Conservation (phyloP, 257 asterid genomes). For the Ajuga chamaepitys region DNA sequence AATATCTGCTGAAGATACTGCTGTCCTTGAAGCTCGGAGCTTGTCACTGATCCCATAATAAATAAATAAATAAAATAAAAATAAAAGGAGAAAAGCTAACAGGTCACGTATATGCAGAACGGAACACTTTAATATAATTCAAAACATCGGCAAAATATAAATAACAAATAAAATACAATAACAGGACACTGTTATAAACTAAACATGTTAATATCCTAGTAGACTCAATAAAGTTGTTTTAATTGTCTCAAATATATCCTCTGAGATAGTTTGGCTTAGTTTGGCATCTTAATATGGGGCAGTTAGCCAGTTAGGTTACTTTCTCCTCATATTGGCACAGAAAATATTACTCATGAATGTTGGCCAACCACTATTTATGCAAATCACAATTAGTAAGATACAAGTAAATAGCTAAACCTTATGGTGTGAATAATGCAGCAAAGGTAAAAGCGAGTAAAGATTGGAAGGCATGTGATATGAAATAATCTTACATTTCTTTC, state of each 20-base stretch:
- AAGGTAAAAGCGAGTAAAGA: background rate
- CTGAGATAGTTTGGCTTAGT: background rate
- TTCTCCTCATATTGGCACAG: background rate
- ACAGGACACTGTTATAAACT: background rate
- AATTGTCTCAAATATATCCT: background rate
- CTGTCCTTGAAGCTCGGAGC: conserved; percentile 87
- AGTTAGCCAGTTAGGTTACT: background rate
- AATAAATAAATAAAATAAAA: no score
- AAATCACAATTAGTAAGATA: background rate
- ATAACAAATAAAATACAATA: background rate
- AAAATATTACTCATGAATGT: background rate
- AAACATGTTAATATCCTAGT: background rate
- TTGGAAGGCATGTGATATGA: background rate
- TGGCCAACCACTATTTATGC: background rate
- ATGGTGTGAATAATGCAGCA: background rate
- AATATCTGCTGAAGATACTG: conserved; percentile 76
- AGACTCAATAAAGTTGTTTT: background rate
- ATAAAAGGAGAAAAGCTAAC: no score
- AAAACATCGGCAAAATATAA: background rate
- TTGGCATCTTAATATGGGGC: background rate
- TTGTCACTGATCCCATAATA: conserved; percentile 47
- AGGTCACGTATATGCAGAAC: background rate
- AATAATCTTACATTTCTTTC: conserved; percentile 46
- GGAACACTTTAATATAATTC: background rate
- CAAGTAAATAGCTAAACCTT: background rate